Base-by-base conservation (phyloP, 2,329 filamentous ascomycete genomes). In the Trichoderma gracile region DNA sequence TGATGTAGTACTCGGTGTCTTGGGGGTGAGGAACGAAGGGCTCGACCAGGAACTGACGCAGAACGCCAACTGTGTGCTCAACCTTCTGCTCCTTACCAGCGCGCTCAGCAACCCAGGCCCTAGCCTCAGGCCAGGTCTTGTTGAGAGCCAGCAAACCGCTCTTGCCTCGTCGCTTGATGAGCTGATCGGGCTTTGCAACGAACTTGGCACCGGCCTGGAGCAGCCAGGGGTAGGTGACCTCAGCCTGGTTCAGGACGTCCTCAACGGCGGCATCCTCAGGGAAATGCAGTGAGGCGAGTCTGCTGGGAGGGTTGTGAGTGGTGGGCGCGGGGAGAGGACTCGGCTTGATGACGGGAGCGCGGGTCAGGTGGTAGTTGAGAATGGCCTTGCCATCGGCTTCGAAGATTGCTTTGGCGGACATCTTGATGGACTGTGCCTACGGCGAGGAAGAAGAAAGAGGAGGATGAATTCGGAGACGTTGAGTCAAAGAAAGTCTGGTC, bases 351-450 rank as follows among this genome's bases (percentile, higher is more conserved):
- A 96, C 90, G 71, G 93, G 89, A 73, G 95, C 92, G 78, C 95
- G 91, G 74, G 95, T 98, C 82, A 99, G 93, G 86, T 98, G 95
- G 87, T 98, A 99, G 91, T 97, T 98, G 87, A 99, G 87, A 85
- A 99, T 98, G 87, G 95, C 95, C 91, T 99, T 99, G 88, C 95
- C 95, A 84, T 99, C 95, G 86, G 94, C 94, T 86, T 99, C 95
- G 86, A 91, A 83, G 78, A 99, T 98, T 72, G 94, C 91, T 84
- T 99, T 99, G 81, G 95, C 78, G 71, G 78, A 80, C 78, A 80
- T 80, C 72, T 66, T 77, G 74, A 69, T 76, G 74, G 69, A 69
- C 69, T 71, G 70, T 67, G 68, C 70, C 64, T 68, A 69, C 66
- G 66, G 69, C 67, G 68, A 68, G 67, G 67, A 66, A 68, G 42